Evolutionary conservation across 768 basidiomycete genomes (phyloP).

Genomic region (Lactarius psammicola): DNA sequence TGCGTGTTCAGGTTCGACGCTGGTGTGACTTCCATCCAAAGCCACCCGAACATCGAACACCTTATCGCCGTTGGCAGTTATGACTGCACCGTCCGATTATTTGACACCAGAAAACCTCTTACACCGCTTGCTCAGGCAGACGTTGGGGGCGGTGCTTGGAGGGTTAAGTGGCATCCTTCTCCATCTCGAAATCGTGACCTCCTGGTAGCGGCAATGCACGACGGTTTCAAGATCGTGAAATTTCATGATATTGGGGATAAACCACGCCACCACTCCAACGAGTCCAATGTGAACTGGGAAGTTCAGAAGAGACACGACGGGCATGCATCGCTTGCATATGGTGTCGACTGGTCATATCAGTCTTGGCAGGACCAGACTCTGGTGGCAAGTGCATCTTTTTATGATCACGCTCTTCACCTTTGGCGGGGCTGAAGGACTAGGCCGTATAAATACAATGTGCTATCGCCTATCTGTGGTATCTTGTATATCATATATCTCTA

Average conservation of each 20-base stretch:
- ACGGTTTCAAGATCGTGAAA: slow-evolving; percentile 83
- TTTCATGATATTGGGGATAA: slow-evolving; percentile 37
- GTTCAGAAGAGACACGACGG: slow-evolving; percentile 62
- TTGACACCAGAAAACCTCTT: slow-evolving; percentile 72
- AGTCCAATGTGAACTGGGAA: slow-evolving; percentile 33
- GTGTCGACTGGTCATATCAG: slow-evolving; percentile 81
- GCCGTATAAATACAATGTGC: not conserved
- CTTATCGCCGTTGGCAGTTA: slow-evolving; percentile 93
- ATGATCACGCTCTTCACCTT: slow-evolving; percentile 79
- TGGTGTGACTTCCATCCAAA: slow-evolving; percentile 89
- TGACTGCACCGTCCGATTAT: slow-evolving; percentile 73
- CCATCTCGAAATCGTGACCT: slow-evolving; percentile 64
- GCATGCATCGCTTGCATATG: slow-evolving; percentile 87
- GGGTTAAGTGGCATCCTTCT: slow-evolving; percentile 93
- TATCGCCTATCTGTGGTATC: slow-evolving; percentile 16
- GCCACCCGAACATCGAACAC: slow-evolving; percentile 75
- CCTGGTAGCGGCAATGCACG: slow-evolving; percentile 96
- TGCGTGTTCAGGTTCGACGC: slow-evolving; percentile 69
- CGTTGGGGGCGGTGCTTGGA: slow-evolving; percentile 92
- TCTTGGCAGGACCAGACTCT: slow-evolving; percentile 41
- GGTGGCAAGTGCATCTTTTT: slow-evolving; percentile 92
- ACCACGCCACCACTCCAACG: slow-evolving; percentile 9
- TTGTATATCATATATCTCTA: not conserved
- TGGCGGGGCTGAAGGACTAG: slow-evolving; percentile 61
- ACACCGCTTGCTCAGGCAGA: slow-evolving; percentile 56